phyloP scores from a whole-genome alignment of 2,329 filamentous ascomycete species.

The Stagonosporopsis rhizophila region DNA sequence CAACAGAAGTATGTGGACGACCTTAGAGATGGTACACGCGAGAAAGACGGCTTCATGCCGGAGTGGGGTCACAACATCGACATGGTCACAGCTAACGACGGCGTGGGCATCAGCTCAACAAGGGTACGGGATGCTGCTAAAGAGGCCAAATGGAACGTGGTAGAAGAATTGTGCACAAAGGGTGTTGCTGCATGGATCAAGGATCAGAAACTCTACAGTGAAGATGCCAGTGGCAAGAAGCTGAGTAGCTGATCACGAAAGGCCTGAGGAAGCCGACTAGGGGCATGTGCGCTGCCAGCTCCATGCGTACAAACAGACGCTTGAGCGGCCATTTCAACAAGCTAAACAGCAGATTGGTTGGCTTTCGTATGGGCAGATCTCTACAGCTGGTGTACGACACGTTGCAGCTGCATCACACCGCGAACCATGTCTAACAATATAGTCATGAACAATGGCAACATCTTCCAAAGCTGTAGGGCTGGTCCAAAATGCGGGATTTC shows the following conservation, averaged over 20 bases:
- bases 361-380: neutral
- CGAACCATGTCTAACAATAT: neutral
- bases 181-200: constrained; percentile 67
- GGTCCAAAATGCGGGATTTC: neutral
- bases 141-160: constrained; percentile 53
- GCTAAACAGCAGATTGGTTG: neutral
- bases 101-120: constrained; percentile 64
- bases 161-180: constrained; percentile 63
- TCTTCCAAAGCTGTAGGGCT: neutral
- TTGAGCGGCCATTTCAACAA: neutral
- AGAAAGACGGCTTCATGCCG: constrained; percentile 60
- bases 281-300: neutral
- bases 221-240: constrained; percentile 46
- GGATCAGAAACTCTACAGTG: constrained; percentile 62
- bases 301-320: neutral
- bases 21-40: constrained; percentile 58
- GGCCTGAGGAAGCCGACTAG: neutral
- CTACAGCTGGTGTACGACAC: neutral
- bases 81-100: constrained; percentile 61
- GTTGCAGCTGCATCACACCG: neutral
- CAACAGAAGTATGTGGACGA: constrained; percentile 63
- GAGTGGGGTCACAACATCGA: constrained; percentile 69
- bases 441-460: neutral
- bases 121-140: constrained; percentile 66
- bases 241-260: constrained; percentile 41